Conservation (phyloP, 345 rosid genomes). For the Lepidium sativum region DNA sequence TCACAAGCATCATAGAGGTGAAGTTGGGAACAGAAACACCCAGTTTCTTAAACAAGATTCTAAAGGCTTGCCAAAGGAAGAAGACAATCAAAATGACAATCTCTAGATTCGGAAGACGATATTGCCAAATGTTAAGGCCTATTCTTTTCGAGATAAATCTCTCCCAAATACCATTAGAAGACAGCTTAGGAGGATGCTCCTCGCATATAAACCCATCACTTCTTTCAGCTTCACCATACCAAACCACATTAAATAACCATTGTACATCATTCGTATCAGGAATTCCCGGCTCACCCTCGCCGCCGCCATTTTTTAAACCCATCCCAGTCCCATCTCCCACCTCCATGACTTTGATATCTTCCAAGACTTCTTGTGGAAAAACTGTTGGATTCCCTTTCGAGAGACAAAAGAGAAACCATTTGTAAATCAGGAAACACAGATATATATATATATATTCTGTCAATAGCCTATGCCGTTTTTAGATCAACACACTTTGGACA, state of each 20-base stretch:
- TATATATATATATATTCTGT: neutral
- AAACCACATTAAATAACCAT: neutral
- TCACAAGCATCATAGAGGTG: constrained; percentile 29
- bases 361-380: neutral
- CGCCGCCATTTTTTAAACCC: neutral
- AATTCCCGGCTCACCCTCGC: too few species aligned
- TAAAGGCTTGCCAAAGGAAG: constrained; percentile 21
- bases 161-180: constrained; percentile 30
- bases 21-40: constrained; percentile 21
- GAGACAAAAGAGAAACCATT: neutral
- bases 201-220: neutral
- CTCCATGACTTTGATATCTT: neutral
- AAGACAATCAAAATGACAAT: constrained; percentile 4
- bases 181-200: constrained; percentile 22
- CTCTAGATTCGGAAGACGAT: constrained; percentile 22
- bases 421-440: constrained; percentile 2
- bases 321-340: neutral
- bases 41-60: constrained; percentile 15
- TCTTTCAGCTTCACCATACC: constrained; percentile 2
- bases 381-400: neutral
- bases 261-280: too few species aligned
- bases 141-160: rapidly evolving
- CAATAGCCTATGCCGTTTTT: neutral
- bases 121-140: constrained; percentile 11
- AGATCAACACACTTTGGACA: neutral